phyloP scores from a whole-genome alignment of 331 rosid genomes.

The Quercus tomentella region DNA sequence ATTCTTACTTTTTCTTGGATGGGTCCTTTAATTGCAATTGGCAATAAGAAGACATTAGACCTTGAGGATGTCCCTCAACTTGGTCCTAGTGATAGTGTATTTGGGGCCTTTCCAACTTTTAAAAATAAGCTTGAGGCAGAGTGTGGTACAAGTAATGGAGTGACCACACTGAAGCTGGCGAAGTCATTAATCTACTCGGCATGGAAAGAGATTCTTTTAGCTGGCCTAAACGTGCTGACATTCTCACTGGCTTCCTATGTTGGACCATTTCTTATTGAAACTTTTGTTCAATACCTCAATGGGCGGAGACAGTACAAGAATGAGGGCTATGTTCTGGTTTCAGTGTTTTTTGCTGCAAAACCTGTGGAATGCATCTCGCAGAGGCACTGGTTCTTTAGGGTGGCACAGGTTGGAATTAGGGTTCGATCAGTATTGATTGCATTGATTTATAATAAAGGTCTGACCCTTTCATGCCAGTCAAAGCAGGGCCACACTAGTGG shows the following conservation, averaged over 20 bases:
- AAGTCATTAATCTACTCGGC: constrained; percentile 45
- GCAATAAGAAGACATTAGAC: constrained; percentile 67
- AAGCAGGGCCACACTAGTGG: constrained; percentile 65
- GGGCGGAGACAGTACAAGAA: constrained; percentile 46
- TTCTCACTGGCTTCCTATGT: constrained; percentile 62
- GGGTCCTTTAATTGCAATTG: constrained; percentile 61
- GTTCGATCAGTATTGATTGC: constrained; percentile 50
- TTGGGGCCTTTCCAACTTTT: constrained; percentile 45
- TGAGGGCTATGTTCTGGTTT: constrained; percentile 40
- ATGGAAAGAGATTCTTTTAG: constrained; percentile 60
- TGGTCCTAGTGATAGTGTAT: constrained; percentile 48
- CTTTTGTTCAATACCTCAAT: constrained; percentile 78
- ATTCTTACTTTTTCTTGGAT: constrained; percentile 73
- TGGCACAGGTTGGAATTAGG: constrained; percentile 60
- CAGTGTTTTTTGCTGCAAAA: constrained; percentile 65
- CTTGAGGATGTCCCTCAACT: constrained; percentile 90
- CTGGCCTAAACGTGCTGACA: constrained; percentile 27
- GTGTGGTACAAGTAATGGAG: constrained; percentile 35
- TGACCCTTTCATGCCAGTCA: constrained; percentile 73
- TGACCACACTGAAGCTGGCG: constrained; percentile 53
- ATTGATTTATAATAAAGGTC: constrained; percentile 52
- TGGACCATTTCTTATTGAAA: constrained; percentile 75
- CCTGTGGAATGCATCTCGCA: constrained; percentile 51
- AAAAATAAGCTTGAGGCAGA: constrained; percentile 45
- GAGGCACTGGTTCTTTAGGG: constrained; percentile 66